Base-by-base conservation (phyloP, 371 early-diverging fungal species). In the Mortierella sp. region DNA sequence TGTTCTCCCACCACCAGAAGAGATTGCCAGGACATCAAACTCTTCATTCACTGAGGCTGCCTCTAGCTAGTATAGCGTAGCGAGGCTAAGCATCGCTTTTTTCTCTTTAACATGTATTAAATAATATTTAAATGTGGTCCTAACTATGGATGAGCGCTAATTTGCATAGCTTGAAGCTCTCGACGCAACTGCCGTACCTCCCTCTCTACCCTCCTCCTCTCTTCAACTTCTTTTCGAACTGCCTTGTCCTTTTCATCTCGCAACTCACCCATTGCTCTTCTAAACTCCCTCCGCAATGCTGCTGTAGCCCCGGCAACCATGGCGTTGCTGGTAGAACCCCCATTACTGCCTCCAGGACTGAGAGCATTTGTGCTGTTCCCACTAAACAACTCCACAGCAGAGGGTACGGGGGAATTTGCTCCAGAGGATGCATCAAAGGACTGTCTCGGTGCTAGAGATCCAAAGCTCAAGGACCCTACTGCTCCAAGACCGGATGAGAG, bases 281-380 rank as follows among this genome's bases (percentile, higher is more conserved):
- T 66, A 72, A 90, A 90, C 57, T 90, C 90, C 60, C 84, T 87
- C 26, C 89, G 75, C 54, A 90, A 61, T 0, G 89, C 85, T 31
- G 84, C 76, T 0, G 86, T 89, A 1, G 84, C 81, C 15, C 71
- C 66, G 0, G 75, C 64, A 9, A 80, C 65, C 17, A 61, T 43
- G 4, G 59, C 47, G 32, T 53, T 66, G 43, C 47, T 66, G 19
- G 6, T 45, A 19, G 45, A 19, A 19, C 45, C 45, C 15, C 59
- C 53, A 9, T 29, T 17, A 32, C 34, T 31, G 26, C 19, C 54
- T 1, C 9, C 49, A 31, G 53, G 29, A 23, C 45, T 51, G 35
- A 61, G 40, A 13, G 32, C 40, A 57, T 55, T 54, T 43, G 34
- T 60, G 35, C 51, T 63, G 35, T 23, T 42, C 17, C 22, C 47